Evolutionary conservation across 2,329 filamentous ascomycete species (phyloP).

Genomic region (Claviceps digitariae): DNA sequence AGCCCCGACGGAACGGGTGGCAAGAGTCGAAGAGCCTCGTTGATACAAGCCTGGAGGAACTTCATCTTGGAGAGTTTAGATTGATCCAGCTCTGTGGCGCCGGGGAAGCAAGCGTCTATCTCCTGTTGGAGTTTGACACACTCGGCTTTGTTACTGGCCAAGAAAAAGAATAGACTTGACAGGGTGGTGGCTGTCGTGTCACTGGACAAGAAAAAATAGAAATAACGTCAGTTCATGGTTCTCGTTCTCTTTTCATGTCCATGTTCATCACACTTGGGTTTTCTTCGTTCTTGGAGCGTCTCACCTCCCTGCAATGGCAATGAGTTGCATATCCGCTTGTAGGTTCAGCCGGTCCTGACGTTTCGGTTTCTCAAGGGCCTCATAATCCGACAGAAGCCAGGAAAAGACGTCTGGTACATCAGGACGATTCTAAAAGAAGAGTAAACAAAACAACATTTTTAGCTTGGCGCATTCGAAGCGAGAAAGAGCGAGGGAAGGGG

Average conservation of each 20-base stretch:
- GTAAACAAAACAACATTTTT: not conserved
- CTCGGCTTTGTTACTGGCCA: conserved; percentile 13
- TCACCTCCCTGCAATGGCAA: conserved; percentile 20
- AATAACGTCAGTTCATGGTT: not conserved
- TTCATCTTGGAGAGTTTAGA: conserved; percentile 11
- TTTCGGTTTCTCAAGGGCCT: conserved; percentile 5
- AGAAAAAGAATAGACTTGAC: conserved; percentile 20
- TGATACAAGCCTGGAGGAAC: conserved; percentile 23
- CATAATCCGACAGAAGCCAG: conserved; percentile 17
- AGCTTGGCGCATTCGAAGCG: not conserved
- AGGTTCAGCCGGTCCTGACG: conserved; percentile 14
- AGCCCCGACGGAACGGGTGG: conserved; percentile 23
- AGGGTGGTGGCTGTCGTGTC: conserved; percentile 24
- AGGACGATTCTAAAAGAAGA: conserved; percentile 2
- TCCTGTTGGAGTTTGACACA: conserved; percentile 23
- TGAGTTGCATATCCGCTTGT: conserved; percentile 16
- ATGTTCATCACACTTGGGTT: not conserved
- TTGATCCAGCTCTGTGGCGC: conserved; percentile 6
- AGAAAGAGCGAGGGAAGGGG: not conserved
- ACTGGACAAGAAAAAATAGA: too few species aligned
- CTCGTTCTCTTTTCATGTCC: not conserved
- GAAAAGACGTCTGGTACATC: conserved; percentile 18
- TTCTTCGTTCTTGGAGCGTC: not conserved
- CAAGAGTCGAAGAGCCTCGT: conserved; percentile 25
- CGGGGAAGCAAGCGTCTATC: conserved; percentile 11